Base-by-base conservation (phyloP, 257 asterid genomes). In the Przewalskia tangutica region DNA sequence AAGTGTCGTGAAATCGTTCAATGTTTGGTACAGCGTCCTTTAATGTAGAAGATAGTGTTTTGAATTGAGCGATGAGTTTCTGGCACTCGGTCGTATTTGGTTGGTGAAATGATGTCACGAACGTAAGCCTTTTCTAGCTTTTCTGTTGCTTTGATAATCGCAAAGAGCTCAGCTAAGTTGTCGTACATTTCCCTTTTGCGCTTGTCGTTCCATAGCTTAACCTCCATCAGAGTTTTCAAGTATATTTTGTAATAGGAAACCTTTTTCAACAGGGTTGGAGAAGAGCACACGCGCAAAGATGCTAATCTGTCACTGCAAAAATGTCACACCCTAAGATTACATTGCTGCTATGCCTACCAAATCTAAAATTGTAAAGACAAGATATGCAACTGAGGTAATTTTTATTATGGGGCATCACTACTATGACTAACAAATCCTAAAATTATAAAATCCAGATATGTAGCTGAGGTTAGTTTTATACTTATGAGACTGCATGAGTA, bases 241-340 rank as follows among this genome's bases (percentile, higher is more conserved):
- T 8, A 54, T 27, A 58, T 79, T 53, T 70, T 70, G 56, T 9
- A 42, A n/a, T 5, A 44, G 55, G 17, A 44, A 42, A 54, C 73
- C 65, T 81, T 18, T 53, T 70, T n/a, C n/a, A 56, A 68, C 54
- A 67, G 80, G 75, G 82, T 84, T 92, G 98, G 99, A 94, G 99
- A 95, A 95, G 99, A 86, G 99, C 97, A 89, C 98, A 95, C 97
- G 98, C 97, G 95, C 99, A 92, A 83, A 87, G 90, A 86, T 86
- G 79, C 81, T 14, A 87, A 84, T 70, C 76, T 23, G 81, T 80
- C 83, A 66, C 92, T 91, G 89, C 88, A 46, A 46, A 71, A 71
- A 20, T 51, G 46, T 71, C 79, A 71, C 78, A 46, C 34, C 55
- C 38, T 70, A 70, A 9, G 58, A n/a, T 70, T 68, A 70, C 56